Percentiles rank a stretch among this genome's conserved stretches.
phyloP scores from a whole-genome alignment of 768 basidiomycete genomes.

The Trametes cubensis region DNA sequence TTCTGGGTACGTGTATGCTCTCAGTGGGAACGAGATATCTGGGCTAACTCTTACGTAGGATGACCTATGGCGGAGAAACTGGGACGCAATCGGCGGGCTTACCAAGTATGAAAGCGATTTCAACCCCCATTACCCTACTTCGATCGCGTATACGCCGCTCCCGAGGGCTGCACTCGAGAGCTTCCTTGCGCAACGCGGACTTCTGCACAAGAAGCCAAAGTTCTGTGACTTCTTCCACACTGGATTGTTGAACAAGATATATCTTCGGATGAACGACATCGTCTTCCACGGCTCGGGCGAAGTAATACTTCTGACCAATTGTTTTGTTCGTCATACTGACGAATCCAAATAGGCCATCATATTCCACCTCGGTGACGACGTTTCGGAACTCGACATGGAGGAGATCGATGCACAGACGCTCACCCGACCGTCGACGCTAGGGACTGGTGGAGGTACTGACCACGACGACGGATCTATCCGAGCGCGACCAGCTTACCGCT shows the following conservation, averaged over 20 bases:
- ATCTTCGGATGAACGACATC: conserved; percentile 69
- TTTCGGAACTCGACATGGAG: conserved; percentile 61
- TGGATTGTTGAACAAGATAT: conserved; percentile 73
- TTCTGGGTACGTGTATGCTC: conserved; percentile 58
- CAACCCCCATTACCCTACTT: conserved; percentile 69
- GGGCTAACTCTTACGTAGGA: conserved; percentile 48
- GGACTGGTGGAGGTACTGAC: conserved; percentile 72
- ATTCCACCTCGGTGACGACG: conserved; percentile 62
- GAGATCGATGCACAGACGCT: conserved; percentile 59
- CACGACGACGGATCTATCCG: conserved; percentile 64
- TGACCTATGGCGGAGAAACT: conserved; percentile 74
- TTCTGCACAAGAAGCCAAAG: conserved; percentile 49
- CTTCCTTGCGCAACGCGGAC: conserved; percentile 64
- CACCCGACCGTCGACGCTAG: conserved; percentile 54
- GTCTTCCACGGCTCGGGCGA: conserved; percentile 55
- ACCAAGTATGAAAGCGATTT: conserved; percentile 58
- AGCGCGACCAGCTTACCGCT: conserved; percentile 62
- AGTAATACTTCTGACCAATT: conserved; percentile 36
- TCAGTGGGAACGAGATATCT: not conserved
- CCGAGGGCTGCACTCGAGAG: conserved; percentile 63
- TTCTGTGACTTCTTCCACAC: conserved; percentile 57
- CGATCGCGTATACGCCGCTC: conserved; percentile 73
- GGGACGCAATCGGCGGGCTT: conserved; percentile 56
- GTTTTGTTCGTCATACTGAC: not conserved
- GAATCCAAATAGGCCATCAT: conserved; percentile 51